Evolutionary conservation across 2,329 filamentous ascomycete species (phyloP).

Genomic region (Colletotrichum melonis): DNA sequence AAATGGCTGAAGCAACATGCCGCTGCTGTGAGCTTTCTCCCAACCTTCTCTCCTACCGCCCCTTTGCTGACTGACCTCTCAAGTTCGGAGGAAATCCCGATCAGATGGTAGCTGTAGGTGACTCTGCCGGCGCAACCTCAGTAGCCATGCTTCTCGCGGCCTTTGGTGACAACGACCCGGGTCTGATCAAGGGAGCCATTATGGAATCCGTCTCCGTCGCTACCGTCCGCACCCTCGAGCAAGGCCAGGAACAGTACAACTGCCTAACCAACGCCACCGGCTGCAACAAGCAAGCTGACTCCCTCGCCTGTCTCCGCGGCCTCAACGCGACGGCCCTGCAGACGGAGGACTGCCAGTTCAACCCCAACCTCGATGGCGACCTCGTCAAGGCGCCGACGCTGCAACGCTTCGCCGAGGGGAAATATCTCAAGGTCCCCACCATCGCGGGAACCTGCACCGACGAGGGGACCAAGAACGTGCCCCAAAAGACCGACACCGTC

Average conservation of each 20-base stretch:
- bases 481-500: slow-evolving; percentile 44
- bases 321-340: slow-evolving; percentile 36
- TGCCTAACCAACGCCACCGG: slow-evolving; percentile 53
- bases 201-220: slow-evolving; percentile 65
- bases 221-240: slow-evolving; percentile 49
- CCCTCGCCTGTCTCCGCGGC: slow-evolving; percentile 55
- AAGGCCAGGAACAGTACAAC: slow-evolving; percentile 63
- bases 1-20: slow-evolving; percentile 78
- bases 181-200: slow-evolving; percentile 62
- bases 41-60: background rate
- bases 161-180: slow-evolving; percentile 59
- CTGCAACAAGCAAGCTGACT: slow-evolving; percentile 54
- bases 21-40: slow-evolving; percentile 40
- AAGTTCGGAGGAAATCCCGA: slow-evolving; percentile 76
- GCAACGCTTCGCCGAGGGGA: slow-evolving; percentile 56
- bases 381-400: slow-evolving; percentile 63
- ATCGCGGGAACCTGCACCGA: slow-evolving; percentile 57
- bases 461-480: slow-evolving; percentile 50
- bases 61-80: background rate
- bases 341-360: slow-evolving; percentile 40
- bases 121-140: slow-evolving; percentile 74
- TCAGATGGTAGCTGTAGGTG: slow-evolving; percentile 76
- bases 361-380: slow-evolving; percentile 63
- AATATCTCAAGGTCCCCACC: slow-evolving; percentile 64
- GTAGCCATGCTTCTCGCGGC: slow-evolving; percentile 73